Evolutionary conservation across 202 grass and related monocot genomes (phyloP).

Genomic region (Panicum virgatum): DNA sequence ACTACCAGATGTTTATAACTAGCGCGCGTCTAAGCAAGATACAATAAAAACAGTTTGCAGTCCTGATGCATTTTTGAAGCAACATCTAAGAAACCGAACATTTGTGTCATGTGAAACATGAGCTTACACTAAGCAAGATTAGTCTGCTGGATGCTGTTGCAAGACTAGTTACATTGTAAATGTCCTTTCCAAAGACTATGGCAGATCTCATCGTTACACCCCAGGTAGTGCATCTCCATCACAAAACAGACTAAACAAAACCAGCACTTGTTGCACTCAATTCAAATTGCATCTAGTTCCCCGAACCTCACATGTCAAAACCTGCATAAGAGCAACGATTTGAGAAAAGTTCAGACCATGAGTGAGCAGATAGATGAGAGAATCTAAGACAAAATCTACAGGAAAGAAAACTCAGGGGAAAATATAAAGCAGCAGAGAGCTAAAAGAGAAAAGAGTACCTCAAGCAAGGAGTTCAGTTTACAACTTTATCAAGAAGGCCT

Average conservation of each 20-base stretch:
- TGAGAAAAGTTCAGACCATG: slow-evolving; percentile 1
- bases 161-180: slow-evolving; percentile 84
- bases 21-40: slow-evolving; percentile 24
- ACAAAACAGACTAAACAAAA: slow-evolving; percentile 48
- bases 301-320: slow-evolving; percentile 40
- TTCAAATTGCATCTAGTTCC: slow-evolving; percentile 27
- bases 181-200: slow-evolving; percentile 50
- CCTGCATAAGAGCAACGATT: slow-evolving; percentile 31
- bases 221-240: slow-evolving; percentile 34
- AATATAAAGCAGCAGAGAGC: neutral
- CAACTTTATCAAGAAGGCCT: slow-evolving; percentile 57
- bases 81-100: slow-evolving; percentile 40
- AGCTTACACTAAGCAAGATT: slow-evolving; percentile 65
- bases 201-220: slow-evolving; percentile 45
- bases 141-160: slow-evolving; percentile 66
- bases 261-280: slow-evolving; percentile 43
- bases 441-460: slow-evolving; percentile 37
- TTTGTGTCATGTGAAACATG: slow-evolving; percentile 52
- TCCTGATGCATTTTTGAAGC: slow-evolving; percentile 30
- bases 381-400: slow-evolving; percentile 2
- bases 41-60: slow-evolving; percentile 40
- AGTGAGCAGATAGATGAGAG: slow-evolving; percentile 16
- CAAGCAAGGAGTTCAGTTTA: slow-evolving; percentile 33
- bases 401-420: neutral
- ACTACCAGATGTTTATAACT: slow-evolving; percentile 28